Base-by-base conservation (phyloP, 495 filamentous ascomycete genomes). In the Aspergillus bertholletiae region DNA sequence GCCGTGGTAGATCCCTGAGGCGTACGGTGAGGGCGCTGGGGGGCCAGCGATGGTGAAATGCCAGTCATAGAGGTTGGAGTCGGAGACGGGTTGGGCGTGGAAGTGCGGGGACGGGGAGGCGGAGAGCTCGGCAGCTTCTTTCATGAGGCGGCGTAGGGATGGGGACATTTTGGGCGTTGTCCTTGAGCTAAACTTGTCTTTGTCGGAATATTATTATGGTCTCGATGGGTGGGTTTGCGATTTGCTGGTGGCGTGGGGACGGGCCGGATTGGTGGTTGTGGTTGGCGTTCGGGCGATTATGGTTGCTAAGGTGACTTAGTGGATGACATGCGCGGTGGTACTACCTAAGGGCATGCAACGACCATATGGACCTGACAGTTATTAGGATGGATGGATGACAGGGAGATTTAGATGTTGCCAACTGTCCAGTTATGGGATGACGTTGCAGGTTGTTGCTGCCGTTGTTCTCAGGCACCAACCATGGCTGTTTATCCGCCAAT, bases 41-140 rank as follows among this genome's bases (percentile, higher is more conserved):
- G 94, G 94, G 1, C 94, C 94, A 46, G 84, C 83, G n/a, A 98
- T 74, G 0, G 94, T 98, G 81, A 98, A 98, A 80, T 98, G 94
- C 94, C 94, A 98, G 76, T 97, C 93, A 77, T 96, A 96, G 56
- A 98, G 88, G 74, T 96, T 90, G 44, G 81, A 73, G 63, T 96
- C 90, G 57, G 61, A 65, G 59, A 91, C 80, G 2, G 94, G 94
- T 3, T 80, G 66, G 41, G 94, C 94, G 63, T 86, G 82, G 73
- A 89, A 91, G 73, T 92, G 89, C 21, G 90, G 77, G 3, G 88
- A 90, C 5, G 92, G 88, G 49, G 86, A 77, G 61, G 74, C 75
- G 62, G 87, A 80, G 58, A 98, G 85, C 66, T 96, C 92, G 54
- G 84, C 78, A 58, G 90, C 89, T 84, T 96, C 92, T 74, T 88